These are phyloP conservation scores for Plasmodium vinckei DNA, from an alignment of 169 alveolate genomes.

Conservation along the genomic window DNA sequence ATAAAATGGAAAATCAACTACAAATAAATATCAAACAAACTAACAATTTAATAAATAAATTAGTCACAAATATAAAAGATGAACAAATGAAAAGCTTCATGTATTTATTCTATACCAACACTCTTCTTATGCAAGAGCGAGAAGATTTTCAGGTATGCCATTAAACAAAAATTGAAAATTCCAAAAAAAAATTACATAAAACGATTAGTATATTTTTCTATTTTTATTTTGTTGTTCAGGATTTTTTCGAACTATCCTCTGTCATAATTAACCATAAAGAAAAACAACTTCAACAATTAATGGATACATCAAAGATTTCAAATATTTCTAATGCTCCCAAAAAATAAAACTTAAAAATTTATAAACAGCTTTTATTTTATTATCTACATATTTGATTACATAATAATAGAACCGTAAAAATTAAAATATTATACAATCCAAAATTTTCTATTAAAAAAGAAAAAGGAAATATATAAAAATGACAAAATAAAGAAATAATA, in stretches of 20 bases:
- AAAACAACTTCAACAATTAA: slow-evolving; percentile 13
- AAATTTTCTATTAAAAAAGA: no score
- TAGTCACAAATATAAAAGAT: slow-evolving; percentile 28
- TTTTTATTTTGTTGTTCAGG: not conserved
- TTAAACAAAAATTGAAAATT: not conserved
- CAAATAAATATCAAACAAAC: slow-evolving; percentile 22
- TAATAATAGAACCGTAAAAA: no score
- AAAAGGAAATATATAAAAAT: no score
- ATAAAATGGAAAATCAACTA: slow-evolving; percentile 18
- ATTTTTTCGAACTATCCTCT: slow-evolving; percentile 16
- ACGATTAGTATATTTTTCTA: not conserved
- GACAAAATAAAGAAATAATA: no score
- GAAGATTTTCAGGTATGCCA: slow-evolving; percentile 48
- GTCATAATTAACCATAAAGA: slow-evolving; percentile 9
- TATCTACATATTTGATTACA: no score
- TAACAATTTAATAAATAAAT: slow-evolving; percentile 31
- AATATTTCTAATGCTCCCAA: no score
- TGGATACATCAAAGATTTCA: not conserved
- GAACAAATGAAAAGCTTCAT: slow-evolving; percentile 37
- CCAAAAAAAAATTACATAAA: not conserved
- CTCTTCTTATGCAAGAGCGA: slow-evolving; percentile 35
- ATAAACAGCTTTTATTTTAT: no score
- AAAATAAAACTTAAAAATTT: no score
- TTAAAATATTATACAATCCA: no score
- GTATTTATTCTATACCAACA: slow-evolving; percentile 45